Evolutionary conservation across 345 rosid species (phyloP), one percentile per base, ranked within the genome.

Genomic region (Eucalyptus cloeziana): DNA sequence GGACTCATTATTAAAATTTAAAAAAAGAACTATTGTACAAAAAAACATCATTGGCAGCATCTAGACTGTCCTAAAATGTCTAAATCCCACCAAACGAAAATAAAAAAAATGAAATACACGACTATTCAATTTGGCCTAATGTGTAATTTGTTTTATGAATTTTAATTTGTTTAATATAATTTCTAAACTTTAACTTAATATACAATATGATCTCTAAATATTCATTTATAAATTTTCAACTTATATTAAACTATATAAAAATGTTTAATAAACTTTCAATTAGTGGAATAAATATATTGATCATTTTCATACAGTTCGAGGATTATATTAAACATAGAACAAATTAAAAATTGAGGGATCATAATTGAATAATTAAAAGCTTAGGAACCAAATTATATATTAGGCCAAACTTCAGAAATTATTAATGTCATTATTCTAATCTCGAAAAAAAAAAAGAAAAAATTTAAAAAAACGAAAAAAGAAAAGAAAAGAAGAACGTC

Each of bases 221-320:
- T n/a, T n/a, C n/a, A n/a, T 40, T 40, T 40, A 40, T 56, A 9
- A 24, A 9, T 4, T 56, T 56, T 24, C 0, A 56, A 56, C 24
- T 56, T 0, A 56, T 56, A n/a, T n/a, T 0, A 0, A 56, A 56
- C 0, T 22, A 0, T 56, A 22, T 56, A 22, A 56, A 56, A 56
- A 54, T 54, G 3, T 52, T 52, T 1, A 19, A 52, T 21, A 8
- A 21, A 54, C 0, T 50, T 50, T 1, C 15, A 50, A 13, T 49
- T 14, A 14, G 15, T 50, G 6, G 1, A 13, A 49, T 50, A 0
- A 50, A 50, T 50, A 50, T 50, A 50, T 50, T 50, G 7, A 15
- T 0, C 1, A 15, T 52, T 52, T 52, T 19, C 2, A 19, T 52
- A 52, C 5, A 0, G 4, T 52, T 19, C 0, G 4, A 0, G 58